phyloP scores from a whole-genome alignment of 257 asterid species.

The Fraxinus cuspidata region DNA sequence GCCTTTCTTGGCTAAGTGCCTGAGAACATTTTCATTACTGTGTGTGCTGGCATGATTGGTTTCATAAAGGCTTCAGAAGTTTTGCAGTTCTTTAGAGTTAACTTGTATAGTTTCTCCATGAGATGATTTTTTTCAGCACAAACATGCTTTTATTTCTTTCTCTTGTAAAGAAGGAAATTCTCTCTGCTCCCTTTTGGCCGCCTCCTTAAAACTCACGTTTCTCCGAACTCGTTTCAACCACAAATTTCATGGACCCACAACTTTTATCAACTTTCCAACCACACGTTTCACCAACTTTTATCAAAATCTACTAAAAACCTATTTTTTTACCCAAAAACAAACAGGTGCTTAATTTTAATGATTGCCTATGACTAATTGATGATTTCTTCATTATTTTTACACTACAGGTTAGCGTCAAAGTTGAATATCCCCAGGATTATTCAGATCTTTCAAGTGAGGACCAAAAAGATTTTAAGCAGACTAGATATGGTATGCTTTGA shows the following conservation, averaged over 20 bases:
- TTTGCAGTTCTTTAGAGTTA: not conserved
- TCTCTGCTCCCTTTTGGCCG: too few species aligned
- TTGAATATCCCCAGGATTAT: conserved; percentile 86
- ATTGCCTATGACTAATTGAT: not conserved
- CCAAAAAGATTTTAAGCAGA: conserved; percentile 93
- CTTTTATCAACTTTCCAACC: too few species aligned
- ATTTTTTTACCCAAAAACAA: too few species aligned
- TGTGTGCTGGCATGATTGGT: not conserved
- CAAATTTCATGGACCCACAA: too few species aligned
- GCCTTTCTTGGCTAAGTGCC: not conserved
- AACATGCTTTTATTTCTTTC: conserved; percentile 12
- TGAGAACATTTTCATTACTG: not conserved
- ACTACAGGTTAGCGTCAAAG: conserved; percentile 77
- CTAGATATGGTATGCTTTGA: conserved; percentile 74
- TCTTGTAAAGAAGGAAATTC: conserved; percentile 9
- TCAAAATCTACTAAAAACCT: too few species aligned
- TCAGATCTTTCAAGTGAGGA: conserved; percentile 85
- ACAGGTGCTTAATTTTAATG: not conserved
- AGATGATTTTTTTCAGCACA: conserved; percentile 18
- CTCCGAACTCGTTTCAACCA: too few species aligned
- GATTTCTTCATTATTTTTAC: conserved; percentile 20
- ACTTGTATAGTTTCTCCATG: conserved; percentile 15
- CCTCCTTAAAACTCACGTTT: too few species aligned
- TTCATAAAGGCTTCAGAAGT: conserved; percentile 9
- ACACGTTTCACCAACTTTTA: too few species aligned